Evolutionary conservation across 2,329 filamentous ascomycete species (phyloP).

Genomic region (Ceratocystiopsis minuta): DNA sequence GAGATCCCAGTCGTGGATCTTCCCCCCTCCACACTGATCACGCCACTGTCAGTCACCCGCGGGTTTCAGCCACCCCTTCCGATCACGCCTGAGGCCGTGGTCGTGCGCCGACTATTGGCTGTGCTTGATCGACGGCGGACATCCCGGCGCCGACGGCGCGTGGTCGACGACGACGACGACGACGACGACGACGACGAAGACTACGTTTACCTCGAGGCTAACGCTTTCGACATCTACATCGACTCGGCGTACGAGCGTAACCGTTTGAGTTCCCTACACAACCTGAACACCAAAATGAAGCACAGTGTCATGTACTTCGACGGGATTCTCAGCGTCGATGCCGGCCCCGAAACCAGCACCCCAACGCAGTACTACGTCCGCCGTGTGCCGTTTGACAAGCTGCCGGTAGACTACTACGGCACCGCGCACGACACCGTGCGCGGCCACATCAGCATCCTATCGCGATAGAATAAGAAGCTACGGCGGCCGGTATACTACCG

Average conservation of each 20-base stretch:
- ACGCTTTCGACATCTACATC: constrained; percentile 41
- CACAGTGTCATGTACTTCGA: constrained; percentile 35
- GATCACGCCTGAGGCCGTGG: not conserved
- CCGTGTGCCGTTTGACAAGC: constrained; percentile 32
- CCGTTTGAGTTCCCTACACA: constrained; percentile 38
- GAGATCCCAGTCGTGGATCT: constrained; percentile 8
- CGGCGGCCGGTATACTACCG: constrained; percentile 40
- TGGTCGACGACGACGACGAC: constrained; percentile 9
- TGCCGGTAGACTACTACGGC: constrained; percentile 52
- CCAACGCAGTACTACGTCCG: constrained; percentile 29
- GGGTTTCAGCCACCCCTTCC: constrained; percentile 4
- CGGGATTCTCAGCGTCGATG: constrained; percentile 35
- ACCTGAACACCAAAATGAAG: constrained; percentile 22
- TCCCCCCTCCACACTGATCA: constrained; percentile 12
- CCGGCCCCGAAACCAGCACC: constrained; percentile 7
- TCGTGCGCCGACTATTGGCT: not conserved
- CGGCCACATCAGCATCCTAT: constrained; percentile 46
- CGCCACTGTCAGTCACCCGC: constrained; percentile 12
- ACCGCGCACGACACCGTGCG: constrained; percentile 26
- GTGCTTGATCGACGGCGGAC: constrained; percentile 10
- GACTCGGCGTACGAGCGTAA: constrained; percentile 17
- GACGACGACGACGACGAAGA: constrained; percentile 11
- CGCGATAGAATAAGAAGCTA: constrained; percentile 22
- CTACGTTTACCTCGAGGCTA: constrained; percentile 31
- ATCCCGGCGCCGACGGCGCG: not conserved